Percentiles rank a stretch among this genome's conserved stretches.
Evolutionary conservation across 495 filamentous ascomycete genomes (phyloP).

Genomic region (Penicillium robsamsonii): DNA sequence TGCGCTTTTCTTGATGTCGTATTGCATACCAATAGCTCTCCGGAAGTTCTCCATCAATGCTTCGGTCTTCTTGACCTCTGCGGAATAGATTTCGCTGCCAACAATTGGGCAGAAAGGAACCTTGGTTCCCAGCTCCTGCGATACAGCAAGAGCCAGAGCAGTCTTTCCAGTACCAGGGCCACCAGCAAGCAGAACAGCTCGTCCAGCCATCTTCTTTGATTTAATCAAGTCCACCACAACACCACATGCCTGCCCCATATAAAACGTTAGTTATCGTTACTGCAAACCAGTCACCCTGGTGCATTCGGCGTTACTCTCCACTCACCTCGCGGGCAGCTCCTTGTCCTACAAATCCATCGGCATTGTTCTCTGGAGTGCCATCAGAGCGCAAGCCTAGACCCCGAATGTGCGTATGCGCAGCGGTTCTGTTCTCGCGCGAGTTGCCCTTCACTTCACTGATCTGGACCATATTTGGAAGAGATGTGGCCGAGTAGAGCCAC

Average conservation of each 20-base stretch:
- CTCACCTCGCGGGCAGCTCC: slow-evolving; percentile 77
- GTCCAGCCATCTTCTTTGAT: slow-evolving; percentile 93
- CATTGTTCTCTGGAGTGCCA: slow-evolving; percentile 74
- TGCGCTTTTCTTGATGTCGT: neutral
- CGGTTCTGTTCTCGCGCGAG: slow-evolving; percentile 91
- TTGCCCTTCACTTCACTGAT: slow-evolving; percentile 96
- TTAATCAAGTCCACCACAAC: slow-evolving; percentile 93
- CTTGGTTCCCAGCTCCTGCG: slow-evolving; percentile 92
- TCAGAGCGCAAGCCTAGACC: slow-evolving; percentile 80
- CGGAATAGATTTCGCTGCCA: slow-evolving; percentile 93
- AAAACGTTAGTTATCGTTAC: slow-evolving; percentile 14
- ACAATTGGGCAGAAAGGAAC: slow-evolving; percentile 97
- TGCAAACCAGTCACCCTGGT: neutral
- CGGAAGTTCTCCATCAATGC: slow-evolving; percentile 98
- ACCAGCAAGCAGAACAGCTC: slow-evolving; percentile 89
- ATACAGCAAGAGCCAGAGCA: slow-evolving; percentile 88
- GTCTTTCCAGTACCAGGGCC: slow-evolving; percentile 96
- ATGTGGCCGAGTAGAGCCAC: slow-evolving; percentile 29
- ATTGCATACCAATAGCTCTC: slow-evolving; percentile 74
- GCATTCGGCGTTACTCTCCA: slow-evolving; percentile 9
- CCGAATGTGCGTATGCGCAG: slow-evolving; percentile 95
- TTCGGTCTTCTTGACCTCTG: slow-evolving; percentile 99
- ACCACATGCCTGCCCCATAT: slow-evolving; percentile 70
- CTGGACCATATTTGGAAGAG: slow-evolving; percentile 68
- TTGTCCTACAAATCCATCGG: slow-evolving; percentile 87